Conservation (phyloP, 1,284 basidiomycete genomes). For the Blastosporella zonata region DNA sequence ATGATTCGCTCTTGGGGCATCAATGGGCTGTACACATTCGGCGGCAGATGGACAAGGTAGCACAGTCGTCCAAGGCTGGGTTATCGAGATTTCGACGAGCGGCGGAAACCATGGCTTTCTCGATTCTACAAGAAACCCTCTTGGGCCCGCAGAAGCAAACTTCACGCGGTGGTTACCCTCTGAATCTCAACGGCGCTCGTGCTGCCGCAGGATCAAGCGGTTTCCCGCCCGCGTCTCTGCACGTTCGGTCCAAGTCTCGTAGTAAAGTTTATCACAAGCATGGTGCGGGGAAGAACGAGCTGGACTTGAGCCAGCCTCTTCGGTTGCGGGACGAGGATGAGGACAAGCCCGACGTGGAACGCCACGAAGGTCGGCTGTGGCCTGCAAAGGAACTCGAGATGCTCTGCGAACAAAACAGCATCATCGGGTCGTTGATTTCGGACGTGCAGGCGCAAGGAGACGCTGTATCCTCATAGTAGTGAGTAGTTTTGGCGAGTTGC, state of each 20-base stretch:
- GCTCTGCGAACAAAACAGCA: conserved; percentile 71
- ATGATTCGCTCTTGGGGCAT: conserved; percentile 69
- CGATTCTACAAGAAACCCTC: conserved; percentile 80
- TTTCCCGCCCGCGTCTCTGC: conserved; percentile 27
- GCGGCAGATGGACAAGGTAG: conserved; percentile 57
- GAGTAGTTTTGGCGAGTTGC: not conserved
- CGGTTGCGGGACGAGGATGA: conserved; percentile 30
- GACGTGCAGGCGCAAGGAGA: conserved; percentile 41
- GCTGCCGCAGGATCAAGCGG: conserved; percentile 8
- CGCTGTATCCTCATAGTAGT: conserved; percentile 16
- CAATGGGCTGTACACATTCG: conserved; percentile 74
- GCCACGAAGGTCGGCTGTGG: conserved; percentile 52
- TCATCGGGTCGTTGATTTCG: conserved; percentile 58
- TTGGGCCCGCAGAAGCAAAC: conserved; percentile 41
- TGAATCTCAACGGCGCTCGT: conserved; percentile 22
- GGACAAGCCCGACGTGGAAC: conserved; percentile 34
- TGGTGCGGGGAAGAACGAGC: conserved; percentile 58
- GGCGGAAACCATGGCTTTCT: conserved; percentile 71
- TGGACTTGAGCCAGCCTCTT: conserved; percentile 41
- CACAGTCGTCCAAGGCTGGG: conserved; percentile 32
- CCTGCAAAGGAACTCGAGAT: conserved; percentile 63
- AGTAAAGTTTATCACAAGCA: conserved; percentile 63
- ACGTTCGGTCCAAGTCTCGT: conserved; percentile 65
- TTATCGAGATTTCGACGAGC: conserved; percentile 55
- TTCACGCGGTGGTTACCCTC: conserved; percentile 20